phyloP scores from a whole-genome alignment of 305 asterid species.

The Rubia tinctorum region DNA sequence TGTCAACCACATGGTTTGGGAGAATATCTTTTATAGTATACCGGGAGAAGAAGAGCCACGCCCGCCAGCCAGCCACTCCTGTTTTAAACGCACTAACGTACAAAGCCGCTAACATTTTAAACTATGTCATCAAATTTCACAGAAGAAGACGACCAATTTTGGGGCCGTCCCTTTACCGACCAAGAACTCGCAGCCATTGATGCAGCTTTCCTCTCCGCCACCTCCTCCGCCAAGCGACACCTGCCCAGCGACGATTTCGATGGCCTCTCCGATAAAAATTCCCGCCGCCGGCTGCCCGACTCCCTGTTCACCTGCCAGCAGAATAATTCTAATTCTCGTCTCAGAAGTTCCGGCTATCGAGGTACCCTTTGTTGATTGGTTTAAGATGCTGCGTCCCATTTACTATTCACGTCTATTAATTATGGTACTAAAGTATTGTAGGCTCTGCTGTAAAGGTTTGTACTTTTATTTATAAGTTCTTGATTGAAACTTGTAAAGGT shows the following conservation, averaged over 20 bases:
- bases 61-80: conserved; percentile 6
- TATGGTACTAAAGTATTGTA: background rate
- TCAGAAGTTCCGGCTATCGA: conserved; percentile 36
- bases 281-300: conserved; percentile 70
- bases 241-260: conserved; percentile 11
- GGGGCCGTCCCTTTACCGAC: conserved; percentile 73
- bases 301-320: conserved; percentile 51
- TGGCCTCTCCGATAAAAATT: conserved; percentile 23
- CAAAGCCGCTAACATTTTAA: background rate
- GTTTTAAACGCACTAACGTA: background rate
- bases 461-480: background rate
- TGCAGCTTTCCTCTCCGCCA: conserved; percentile 33
- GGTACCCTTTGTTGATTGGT: conserved; percentile 26
- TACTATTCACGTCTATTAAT: background rate
- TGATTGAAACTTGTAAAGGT: background rate
- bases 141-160: conserved; percentile 23
- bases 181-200: conserved; percentile 77
- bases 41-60: too few relatives aligned
- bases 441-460: background rate
- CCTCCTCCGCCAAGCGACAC: conserved; percentile 31
- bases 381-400: background rate
- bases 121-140: background rate
- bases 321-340: conserved; percentile 24
- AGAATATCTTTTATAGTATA: too few relatives aligned
- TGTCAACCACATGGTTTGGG: too few relatives aligned